Evolutionary conservation across 257 asterid genomes (phyloP).

Genomic region (Osmanthus fragrans): DNA sequence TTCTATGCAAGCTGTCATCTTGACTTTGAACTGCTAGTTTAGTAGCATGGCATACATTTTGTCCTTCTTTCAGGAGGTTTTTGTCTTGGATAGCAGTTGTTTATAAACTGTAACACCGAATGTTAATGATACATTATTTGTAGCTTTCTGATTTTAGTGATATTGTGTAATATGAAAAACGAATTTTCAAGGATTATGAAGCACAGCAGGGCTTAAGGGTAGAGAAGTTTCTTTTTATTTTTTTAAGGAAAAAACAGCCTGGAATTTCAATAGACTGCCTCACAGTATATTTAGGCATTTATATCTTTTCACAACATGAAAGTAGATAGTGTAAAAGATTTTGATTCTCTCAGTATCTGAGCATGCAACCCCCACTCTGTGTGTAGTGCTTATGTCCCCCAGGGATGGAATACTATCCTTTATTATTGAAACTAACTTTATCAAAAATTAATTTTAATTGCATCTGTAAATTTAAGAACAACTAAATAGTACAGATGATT

Average conservation of each 20-base stretch:
- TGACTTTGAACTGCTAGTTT: not conserved
- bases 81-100: not conserved
- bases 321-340: slow-evolving; percentile 2
- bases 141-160: not conserved
- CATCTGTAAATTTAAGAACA: not conserved
- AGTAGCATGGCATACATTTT: not conserved
- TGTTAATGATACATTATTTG: not conserved
- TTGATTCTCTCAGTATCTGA: not conserved
- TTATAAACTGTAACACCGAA: not conserved
- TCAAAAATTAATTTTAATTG: not conserved
- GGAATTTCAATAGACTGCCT: slow-evolving; percentile 5
- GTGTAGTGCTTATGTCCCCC: not conserved
- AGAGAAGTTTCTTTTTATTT: not conserved
- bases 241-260: not conserved
- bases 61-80: not conserved
- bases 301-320: not conserved
- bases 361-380: not conserved
- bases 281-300: not conserved
- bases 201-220: not conserved
- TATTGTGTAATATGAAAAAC: not conserved
- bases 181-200: not conserved
- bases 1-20: not conserved
- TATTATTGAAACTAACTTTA: not conserved
- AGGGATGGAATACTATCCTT: not conserved
- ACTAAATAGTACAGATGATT: not conserved